Base-by-base conservation (phyloP, 441 rosid species). In the Euphorbia celastroides region DNA sequence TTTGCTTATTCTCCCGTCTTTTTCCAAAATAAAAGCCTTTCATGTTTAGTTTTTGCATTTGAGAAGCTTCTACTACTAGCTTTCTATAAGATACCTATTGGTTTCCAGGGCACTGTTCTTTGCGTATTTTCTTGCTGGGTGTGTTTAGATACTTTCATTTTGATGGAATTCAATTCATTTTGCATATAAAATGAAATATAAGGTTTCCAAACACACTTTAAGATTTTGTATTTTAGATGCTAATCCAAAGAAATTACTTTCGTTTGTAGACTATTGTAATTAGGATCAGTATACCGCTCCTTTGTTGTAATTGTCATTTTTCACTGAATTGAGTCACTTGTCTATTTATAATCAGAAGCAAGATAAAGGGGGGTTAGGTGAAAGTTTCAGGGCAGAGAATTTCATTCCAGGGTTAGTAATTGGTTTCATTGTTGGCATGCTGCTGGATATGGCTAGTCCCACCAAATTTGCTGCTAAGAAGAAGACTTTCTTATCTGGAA, bases 351-450 rank as follows among this genome's bases (percentile, higher is more conserved):
- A n/a, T 60, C 63, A 72, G 77, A 81, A 76, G 78, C 79, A 80
- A 60, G 86, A 83, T 63, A 79, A 28, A 51, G 79, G 80, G 62
- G 79, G 82, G 66, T 72, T 92, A 32, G 67, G 87, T 9, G 92
- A 75, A 50, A 80, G 90, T 82, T 92, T 92, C 70, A 82, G 69
- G 78, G 78, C 81, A 7, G 90, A 90, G 75, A 92, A 92, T 74
- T 86, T 90, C 71, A 75, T 90, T 68, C 96, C 97, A 0, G 96
- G 97, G 17, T 72, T 92, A 57, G 78, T 90, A 5, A 86, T 90
- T 44, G 98, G 98, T 67, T 90, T 92, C 86, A 83, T 92, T 73
- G 60, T 85, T 8, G 97, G 98, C 50, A 74, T 87, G 81, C 68
- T 92, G 46, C 59, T 83, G 82, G 98, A 92, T 74, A 84, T 92